Conservation (phyloP, 176 grass and related monocot species). For the Hordeum vulgare region MorexV3_pseudomolecules_assembly NC_058519.1:106887969-106888468, state of each 20-base stretch:
- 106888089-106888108: not conserved
- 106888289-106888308: not conserved
- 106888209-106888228: conserved; percentile 57
- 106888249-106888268: conserved; percentile 78
- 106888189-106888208: conserved; percentile 94
- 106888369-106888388: conserved; percentile 71
- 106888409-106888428: conserved; percentile 84
- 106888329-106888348: not conserved
- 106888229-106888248: conserved; percentile 45
- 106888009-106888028: not conserved
- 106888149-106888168: conserved; percentile 57
- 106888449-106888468: not conserved
- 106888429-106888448: conserved; percentile 65
- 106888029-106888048: not conserved
- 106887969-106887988: not conserved
- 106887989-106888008: conserved; percentile 19
- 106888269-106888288: not conserved
- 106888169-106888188: conserved; percentile 37
- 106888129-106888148: not conserved
- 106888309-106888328: not conserved
- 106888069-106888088: not conserved
- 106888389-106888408: conserved; percentile 72
- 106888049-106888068: not conserved
- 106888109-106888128: not conserved
- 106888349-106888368: not conserved